phyloP scores from a whole-genome alignment of 164 flowering plant genomes.

The Macadamia tetraphylla region DNA sequence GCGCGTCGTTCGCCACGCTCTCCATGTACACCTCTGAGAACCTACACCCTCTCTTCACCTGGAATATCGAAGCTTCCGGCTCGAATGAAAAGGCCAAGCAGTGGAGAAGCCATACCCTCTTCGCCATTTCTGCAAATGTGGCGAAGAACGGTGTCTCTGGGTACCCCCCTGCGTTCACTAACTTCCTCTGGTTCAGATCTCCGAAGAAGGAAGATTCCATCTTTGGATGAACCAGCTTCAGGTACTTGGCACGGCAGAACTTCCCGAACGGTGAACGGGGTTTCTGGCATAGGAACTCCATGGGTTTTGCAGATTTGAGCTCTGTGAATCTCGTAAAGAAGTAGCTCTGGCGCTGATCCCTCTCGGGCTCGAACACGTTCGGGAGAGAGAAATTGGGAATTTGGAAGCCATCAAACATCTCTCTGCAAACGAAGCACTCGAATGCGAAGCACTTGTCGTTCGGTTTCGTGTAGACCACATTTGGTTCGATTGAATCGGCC shows the following conservation, averaged over 20 bases:
- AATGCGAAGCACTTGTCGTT: conserved; percentile 45
- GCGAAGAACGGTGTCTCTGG: conserved; percentile 64
- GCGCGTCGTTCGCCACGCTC: conserved; percentile 35
- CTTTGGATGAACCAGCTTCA: conserved; percentile 60
- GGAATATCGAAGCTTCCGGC: conserved; percentile 49
- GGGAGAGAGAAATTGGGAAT: conserved; percentile 27
- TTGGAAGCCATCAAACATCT: conserved; percentile 63
- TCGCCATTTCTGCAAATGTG: conserved; percentile 65
- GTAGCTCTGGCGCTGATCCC: conserved; percentile 2
- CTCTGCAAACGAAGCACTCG: conserved; percentile 58
- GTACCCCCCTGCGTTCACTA: conserved; percentile 39
- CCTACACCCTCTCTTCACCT: conserved; percentile 38
- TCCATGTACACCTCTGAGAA: conserved; percentile 91
- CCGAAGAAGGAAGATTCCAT: conserved; percentile 80
- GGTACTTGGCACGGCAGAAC: conserved; percentile 52
- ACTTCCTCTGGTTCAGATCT: conserved; percentile 53
- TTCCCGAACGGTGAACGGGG: conserved; percentile 45
- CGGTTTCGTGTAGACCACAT: conserved; percentile 24
- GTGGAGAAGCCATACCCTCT: conserved; percentile 64
- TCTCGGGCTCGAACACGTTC: conserved; percentile 11
- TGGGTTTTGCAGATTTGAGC: conserved; percentile 35
- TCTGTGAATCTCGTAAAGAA: conserved; percentile 49
- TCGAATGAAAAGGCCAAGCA: conserved; percentile 51
- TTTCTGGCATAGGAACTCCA: conserved; percentile 30
- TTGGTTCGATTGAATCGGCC: conserved; percentile 35